Base-by-base conservation (phyloP, 2,329 filamentous ascomycete genomes). In the Cladophialophora bantiana region DNA sequence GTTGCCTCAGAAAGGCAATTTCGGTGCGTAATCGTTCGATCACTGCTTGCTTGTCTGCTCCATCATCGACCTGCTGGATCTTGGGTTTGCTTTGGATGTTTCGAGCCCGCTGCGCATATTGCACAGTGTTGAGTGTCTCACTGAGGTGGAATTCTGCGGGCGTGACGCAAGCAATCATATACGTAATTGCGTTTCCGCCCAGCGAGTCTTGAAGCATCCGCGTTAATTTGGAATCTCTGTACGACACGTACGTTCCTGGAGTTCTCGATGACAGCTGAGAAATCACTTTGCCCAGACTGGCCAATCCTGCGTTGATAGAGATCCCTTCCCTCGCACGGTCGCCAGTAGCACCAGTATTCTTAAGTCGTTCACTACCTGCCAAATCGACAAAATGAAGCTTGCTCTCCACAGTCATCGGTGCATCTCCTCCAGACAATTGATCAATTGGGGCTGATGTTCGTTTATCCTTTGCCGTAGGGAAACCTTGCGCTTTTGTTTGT, bases 111-210 rank as follows among this genome's bases (percentile, higher is more conserved):
- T 98, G 95, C 6, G 95, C 95, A 79, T 99, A 99, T 78, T 97
- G 92, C 26, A 99, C 92, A 0, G 95, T 99, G 78, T 99, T 99
- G 65, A 99, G 83, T 0, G 96, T 98, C 80, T 99, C 95, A 80
- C 94, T 98, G 53, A 99, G 83, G 77, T 99, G 95, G 76, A 99
- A 99, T 77, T 97, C 94, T 13, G 94, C 93, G 0, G 94, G 94
- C 0, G 94, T 99, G 35, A 99, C 94, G 80, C 95, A 99, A 7
- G 95, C 95, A 80, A 99, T 95, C 95, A 99, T 98, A 81, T 98
- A 99, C 0, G 95, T 99, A 76, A 97, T 96, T 40, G 95, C 95
- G 77, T 96, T 98, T 4, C 95, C 95, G 65, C 95, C 95, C 4
- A 99, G 85, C 0, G 95, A 99, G 79, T 99, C 95, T 82, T 99